A percentile compares a stretch with the other conserved stretches of the same genome.
Evolutionary conservation across 192 early-diverging fungal genomes (phyloP).

Genomic region (Coemansia sp.): DNA sequence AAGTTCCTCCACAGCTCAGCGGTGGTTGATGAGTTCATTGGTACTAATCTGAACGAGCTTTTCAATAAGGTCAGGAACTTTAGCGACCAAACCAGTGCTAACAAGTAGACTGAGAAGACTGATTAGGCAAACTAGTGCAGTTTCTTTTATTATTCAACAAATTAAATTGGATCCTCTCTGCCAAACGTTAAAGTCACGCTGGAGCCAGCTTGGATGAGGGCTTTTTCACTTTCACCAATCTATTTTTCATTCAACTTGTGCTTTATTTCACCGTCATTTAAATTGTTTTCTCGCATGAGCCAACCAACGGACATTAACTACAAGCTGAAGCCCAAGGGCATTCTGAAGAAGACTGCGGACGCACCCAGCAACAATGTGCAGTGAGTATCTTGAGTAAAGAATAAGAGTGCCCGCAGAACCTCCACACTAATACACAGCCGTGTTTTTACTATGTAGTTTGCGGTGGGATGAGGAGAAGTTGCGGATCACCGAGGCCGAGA

Average conservation of each 20-base stretch:
- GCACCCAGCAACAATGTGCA: slow-evolving; percentile 25
- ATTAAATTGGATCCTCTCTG: no score
- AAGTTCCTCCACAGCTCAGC: slow-evolving; percentile 62
- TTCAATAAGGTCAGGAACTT: background rate
- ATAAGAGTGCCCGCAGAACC: no score
- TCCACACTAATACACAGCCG: background rate
- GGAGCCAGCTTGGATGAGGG: no score
- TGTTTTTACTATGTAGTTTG: slow-evolving; percentile 56
- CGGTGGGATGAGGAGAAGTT: slow-evolving; percentile 96
- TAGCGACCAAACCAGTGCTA: slow-evolving; percentile 8
- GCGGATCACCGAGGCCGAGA: slow-evolving; percentile 82
- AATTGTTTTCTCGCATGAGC: slow-evolving; percentile 6
- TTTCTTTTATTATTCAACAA: no score
- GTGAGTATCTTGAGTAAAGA: slow-evolving; percentile 24
- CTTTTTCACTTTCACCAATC: background rate
- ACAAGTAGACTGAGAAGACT: background rate
- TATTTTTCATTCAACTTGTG: no score
- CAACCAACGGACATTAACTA: slow-evolving; percentile 12
- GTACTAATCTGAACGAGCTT: slow-evolving; percentile 18
- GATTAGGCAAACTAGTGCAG: background rate
- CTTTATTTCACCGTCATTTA: no score
- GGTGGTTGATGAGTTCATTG: slow-evolving; percentile 42
- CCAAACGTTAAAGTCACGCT: no score
- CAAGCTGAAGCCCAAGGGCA: slow-evolving; percentile 47
- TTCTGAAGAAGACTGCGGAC: slow-evolving; percentile 39